Percentiles rank a stretch among this genome's conserved stretches.
phyloP scores from a whole-genome alignment of 495 filamentous ascomycete genomes.

The Tuber calosporum region DNA sequence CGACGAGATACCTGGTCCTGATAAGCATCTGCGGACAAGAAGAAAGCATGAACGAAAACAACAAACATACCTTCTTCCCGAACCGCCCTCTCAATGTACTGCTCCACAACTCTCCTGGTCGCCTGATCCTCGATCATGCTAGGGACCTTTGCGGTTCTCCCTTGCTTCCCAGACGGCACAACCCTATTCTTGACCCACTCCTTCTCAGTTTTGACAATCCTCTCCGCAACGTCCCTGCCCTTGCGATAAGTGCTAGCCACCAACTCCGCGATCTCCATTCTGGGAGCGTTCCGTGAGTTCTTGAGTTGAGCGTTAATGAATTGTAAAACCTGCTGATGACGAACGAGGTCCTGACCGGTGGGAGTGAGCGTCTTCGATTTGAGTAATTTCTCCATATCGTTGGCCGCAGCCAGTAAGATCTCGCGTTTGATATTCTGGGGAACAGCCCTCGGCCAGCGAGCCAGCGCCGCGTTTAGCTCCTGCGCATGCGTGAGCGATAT shows the following conservation, averaged over 20 bases:
- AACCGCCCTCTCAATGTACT: conserved; percentile 8
- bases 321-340: conserved; percentile 27
- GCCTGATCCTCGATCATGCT: conserved; percentile 26
- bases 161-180: conserved; percentile 23
- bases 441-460: conserved; percentile 20
- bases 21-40: background rate
- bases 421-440: conserved; percentile 21
- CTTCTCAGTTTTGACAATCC: conserved; percentile 23
- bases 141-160: conserved; percentile 26
- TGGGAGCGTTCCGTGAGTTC: conserved; percentile 15
- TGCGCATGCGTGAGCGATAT: conserved; percentile 17
- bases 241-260: conserved; percentile 29
- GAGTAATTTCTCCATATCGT: conserved; percentile 28
- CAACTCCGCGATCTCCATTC: conserved; percentile 23
- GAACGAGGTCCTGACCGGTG: conserved; percentile 27
- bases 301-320: conserved; percentile 30
- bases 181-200: conserved; percentile 24
- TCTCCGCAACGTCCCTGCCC: conserved; percentile 23
- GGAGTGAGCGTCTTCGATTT: conserved; percentile 25
- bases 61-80: conserved; percentile 13
- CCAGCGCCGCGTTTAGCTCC: conserved; percentile 20
- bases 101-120: conserved; percentile 12
- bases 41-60: background rate
- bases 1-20: conserved; percentile 17
- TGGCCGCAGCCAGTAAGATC: conserved; percentile 22